These are phyloP conservation scores for Coccinonectria pachysandricola DNA, from an alignment of 2,329 filamentous ascomycete genomes.

Conservation along the genomic window DNA sequence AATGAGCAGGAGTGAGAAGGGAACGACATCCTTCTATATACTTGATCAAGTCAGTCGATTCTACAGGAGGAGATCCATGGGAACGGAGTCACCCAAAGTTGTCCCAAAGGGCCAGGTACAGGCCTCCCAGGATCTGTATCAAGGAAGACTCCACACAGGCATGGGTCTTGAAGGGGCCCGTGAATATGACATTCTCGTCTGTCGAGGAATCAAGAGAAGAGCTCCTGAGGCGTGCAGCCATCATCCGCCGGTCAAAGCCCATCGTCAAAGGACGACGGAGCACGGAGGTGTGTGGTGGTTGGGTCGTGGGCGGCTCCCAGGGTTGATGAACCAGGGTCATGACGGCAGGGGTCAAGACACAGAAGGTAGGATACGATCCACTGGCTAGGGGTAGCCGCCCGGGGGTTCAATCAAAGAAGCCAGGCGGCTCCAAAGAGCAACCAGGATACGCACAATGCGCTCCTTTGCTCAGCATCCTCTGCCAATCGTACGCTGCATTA, in stretches of 20 bases:
- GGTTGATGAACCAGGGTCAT: slow-evolving; percentile 6
- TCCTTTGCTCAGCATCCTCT: no score
- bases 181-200: no score
- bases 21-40: slow-evolving; percentile 20
- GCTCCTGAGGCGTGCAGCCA: slow-evolving; percentile 11
- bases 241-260: slow-evolving; percentile 13
- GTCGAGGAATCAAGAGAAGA: no score
- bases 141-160: slow-evolving; percentile 8
- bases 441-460: no score
- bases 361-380: no score
- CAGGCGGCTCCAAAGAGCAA: no score
- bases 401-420: no score
- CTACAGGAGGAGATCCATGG: slow-evolving; percentile 1
- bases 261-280: no score
- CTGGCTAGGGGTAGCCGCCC: no score
- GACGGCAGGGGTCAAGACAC: slow-evolving; percentile 5
- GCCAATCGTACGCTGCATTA: no score
- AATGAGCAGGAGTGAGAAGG: slow-evolving; percentile 11
- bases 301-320: slow-evolving; percentile 16
- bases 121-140: slow-evolving; percentile 13
- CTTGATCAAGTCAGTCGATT: slow-evolving; percentile 8
- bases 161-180: slow-evolving; percentile 9
- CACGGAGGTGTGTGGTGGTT: slow-evolving; percentile 13
- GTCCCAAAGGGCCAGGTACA: slow-evolving; percentile 9
- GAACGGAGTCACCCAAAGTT: slow-evolving; percentile 1